A percentile compares a stretch with the other conserved stretches of the same genome.
Evolutionary conservation across 2,329 filamentous ascomycete genomes (phyloP).

Genomic region (Didymella arachidicola): DNA sequence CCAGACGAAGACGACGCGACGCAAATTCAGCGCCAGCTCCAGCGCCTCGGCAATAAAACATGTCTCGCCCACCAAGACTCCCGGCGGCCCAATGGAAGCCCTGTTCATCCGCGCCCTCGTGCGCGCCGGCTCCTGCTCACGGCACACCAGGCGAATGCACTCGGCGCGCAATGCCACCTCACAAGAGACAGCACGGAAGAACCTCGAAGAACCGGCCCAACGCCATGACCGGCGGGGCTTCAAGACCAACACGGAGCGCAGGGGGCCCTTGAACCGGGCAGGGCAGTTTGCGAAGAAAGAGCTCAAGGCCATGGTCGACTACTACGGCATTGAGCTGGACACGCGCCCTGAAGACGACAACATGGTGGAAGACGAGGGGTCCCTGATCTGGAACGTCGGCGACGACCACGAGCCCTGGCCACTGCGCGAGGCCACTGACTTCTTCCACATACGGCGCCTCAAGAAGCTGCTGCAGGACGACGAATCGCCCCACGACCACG

Average conservation of each 20-base stretch:
- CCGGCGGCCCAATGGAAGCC: slow-evolving; percentile 55
- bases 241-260: slow-evolving; percentile 17
- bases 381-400: slow-evolving; percentile 44
- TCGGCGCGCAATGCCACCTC: slow-evolving; percentile 22
- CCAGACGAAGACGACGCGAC: slow-evolving; percentile 11
- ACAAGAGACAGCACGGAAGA: not conserved
- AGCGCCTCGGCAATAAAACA: slow-evolving; percentile 26
- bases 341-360: slow-evolving; percentile 35
- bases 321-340: slow-evolving; percentile 50
- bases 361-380: slow-evolving; percentile 38
- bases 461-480: slow-evolving; percentile 55
- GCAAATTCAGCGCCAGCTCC: slow-evolving; percentile 35
- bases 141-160: slow-evolving; percentile 54
- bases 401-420: slow-evolving; percentile 47
- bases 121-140: slow-evolving; percentile 60
- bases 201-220: slow-evolving; percentile 2
- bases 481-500: slow-evolving; percentile 54
- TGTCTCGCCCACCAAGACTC: slow-evolving; percentile 22
- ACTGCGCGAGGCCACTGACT: slow-evolving; percentile 42
- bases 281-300: slow-evolving; percentile 53
- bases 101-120: slow-evolving; percentile 63
- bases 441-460: slow-evolving; percentile 44
- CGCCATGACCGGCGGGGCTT: slow-evolving; percentile 19
- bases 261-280: slow-evolving; percentile 33
- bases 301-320: slow-evolving; percentile 58